A percentile compares a stretch with the other conserved stretches of the same genome.
Evolutionary conservation across 805 yeast genomes (phyloP).

Genomic region (Ogataea minuta): DNA sequence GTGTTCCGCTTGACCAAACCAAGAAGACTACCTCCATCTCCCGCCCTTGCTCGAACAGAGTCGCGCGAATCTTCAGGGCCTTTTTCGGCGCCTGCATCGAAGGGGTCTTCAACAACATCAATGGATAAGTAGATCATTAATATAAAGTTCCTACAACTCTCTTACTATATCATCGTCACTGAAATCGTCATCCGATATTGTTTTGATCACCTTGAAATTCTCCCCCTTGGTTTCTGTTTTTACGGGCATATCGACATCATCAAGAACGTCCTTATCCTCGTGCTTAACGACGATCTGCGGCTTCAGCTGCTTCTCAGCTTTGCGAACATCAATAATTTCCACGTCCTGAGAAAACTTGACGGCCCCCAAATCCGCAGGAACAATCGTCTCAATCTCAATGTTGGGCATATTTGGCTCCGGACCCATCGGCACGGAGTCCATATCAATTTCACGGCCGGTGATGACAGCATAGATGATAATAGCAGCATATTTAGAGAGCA

Average conservation of each 20-base stretch:
- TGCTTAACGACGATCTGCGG: constrained; percentile 18
- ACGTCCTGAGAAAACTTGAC: constrained; percentile 66
- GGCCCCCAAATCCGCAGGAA: constrained; percentile 41
- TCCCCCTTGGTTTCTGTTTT: constrained; percentile 20
- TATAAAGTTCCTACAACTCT: constrained; percentile 2
- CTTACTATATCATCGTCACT: constrained; percentile 23
- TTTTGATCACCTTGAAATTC: background rate
- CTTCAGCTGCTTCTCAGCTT: constrained; percentile 21
- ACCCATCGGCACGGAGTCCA: constrained; percentile 56
- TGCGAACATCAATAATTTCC: constrained; percentile 45
- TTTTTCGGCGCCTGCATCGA: constrained; percentile 7
- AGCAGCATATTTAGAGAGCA: constrained; percentile 86
- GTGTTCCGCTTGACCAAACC: constrained; percentile 68
- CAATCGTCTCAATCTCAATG: constrained; percentile 65
- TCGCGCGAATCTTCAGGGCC: constrained; percentile 7
- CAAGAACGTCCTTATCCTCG: constrained; percentile 19
- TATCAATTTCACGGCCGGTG: constrained; percentile 51
- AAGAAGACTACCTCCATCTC: constrained; percentile 48
- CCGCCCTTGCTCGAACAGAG: constrained; percentile 36
- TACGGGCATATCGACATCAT: constrained; percentile 8
- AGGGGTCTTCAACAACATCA: constrained; percentile 7
- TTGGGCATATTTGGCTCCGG: constrained; percentile 78
- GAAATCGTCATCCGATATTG: constrained; percentile 20
- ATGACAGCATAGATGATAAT: constrained; percentile 62
- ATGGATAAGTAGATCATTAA: constrained; percentile 2